These are phyloP conservation scores for Populus hybrid DNA, from an alignment of 441 rosid genomes.

Conservation along the genomic window DNA sequence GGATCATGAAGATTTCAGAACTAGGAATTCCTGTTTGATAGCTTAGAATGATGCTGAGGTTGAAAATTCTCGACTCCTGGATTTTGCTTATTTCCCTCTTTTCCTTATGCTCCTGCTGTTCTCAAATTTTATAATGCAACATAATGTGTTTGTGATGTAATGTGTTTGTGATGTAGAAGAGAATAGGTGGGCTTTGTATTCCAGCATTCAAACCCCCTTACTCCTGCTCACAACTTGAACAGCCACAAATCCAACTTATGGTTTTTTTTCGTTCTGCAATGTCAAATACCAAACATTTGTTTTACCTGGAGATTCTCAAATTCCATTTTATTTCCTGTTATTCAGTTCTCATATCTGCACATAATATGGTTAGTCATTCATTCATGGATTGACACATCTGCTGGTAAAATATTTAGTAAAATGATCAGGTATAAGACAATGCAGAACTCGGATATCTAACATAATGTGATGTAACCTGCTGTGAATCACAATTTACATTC, in stretches of 20 bases:
- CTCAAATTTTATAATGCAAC: neutral
- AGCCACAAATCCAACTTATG: neutral
- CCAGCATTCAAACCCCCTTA: neutral
- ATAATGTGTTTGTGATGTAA: neutral
- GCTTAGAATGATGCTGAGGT: neutral
- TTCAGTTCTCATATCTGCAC: neutral
- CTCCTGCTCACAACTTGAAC: neutral
- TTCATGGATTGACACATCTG: too few species aligned
- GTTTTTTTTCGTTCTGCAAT: neutral
- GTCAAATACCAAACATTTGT: neutral
- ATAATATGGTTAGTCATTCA: too few species aligned
- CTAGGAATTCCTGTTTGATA: constrained; percentile 67
- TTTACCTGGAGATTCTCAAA: neutral
- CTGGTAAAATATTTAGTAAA: neutral
- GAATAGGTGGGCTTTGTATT: too few species aligned
- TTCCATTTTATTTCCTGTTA: neutral
- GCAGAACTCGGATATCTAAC: neutral
- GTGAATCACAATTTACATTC: neutral
- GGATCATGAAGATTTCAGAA: constrained; percentile 75
- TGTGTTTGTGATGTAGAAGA: too few species aligned
- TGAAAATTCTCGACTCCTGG: neutral
- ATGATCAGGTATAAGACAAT: too few species aligned
- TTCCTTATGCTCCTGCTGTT: neutral
- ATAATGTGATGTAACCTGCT: neutral
- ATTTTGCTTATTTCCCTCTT: neutral